Conservation (phyloP, 495 filamentous ascomycete genomes). For the Penicillium flavigenum region DNA sequence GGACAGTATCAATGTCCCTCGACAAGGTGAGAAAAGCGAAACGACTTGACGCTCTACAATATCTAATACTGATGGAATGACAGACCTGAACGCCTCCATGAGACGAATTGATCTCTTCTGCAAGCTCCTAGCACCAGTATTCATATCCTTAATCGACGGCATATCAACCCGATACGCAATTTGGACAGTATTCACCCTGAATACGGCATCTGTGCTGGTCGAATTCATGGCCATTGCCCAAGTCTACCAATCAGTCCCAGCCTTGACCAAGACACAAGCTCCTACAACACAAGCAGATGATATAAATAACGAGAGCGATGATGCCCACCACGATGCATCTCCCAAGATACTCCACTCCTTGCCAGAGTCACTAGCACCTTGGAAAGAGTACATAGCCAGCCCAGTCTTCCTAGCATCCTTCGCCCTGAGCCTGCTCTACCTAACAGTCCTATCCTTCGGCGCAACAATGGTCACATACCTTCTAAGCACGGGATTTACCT, state of each 20-base stretch:
- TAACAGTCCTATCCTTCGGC: constrained; percentile 59
- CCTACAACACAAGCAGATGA: neutral
- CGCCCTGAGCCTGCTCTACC: constrained; percentile 53
- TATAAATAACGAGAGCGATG: neutral
- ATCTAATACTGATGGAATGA: neutral
- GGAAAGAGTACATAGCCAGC: constrained; percentile 31
- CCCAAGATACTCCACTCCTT: neutral
- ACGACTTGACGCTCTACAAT: neutral
- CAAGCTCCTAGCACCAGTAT: constrained; percentile 64
- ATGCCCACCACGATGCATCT: neutral
- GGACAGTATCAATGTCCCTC: neutral
- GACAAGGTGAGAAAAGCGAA: neutral
- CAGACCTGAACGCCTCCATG: constrained; percentile 61
- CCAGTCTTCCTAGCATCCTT: constrained; percentile 55
- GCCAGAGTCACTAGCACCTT: neutral
- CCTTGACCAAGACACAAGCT: constrained; percentile 20
- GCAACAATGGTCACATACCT: constrained; percentile 62
- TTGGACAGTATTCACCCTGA: constrained; percentile 36
- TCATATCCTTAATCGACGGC: constrained; percentile 53
- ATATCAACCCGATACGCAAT: constrained; percentile 50
- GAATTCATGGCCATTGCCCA: constrained; percentile 61
- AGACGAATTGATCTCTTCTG: constrained; percentile 70
- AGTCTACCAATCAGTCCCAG: constrained; percentile 45
- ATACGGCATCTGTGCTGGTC: constrained; percentile 41
- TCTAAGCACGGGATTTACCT: constrained; percentile 27